phyloP scores from a whole-genome alignment of 2,329 filamentous ascomycete genomes.

The Hyphodiscus sp. region DNA sequence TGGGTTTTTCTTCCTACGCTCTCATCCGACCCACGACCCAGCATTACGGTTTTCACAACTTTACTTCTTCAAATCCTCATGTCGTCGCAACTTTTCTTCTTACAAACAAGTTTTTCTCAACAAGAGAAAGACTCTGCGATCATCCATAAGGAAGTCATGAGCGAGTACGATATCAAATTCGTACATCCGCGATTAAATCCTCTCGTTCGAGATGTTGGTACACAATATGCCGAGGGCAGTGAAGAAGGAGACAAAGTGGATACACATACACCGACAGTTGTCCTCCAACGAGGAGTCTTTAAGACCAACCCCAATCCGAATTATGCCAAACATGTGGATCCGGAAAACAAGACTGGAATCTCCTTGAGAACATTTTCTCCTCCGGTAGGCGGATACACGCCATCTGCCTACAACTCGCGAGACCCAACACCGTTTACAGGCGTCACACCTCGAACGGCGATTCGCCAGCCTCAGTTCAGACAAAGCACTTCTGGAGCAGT shows the following conservation, averaged over 20 bases:
- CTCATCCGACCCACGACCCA: constrained; percentile 70
- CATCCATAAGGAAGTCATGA: constrained; percentile 85
- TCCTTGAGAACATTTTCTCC: constrained; percentile 30
- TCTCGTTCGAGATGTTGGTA: constrained; percentile 69
- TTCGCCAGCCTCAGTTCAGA: constrained; percentile 48
- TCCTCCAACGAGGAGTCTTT: constrained; percentile 66
- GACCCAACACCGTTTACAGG: constrained; percentile 33
- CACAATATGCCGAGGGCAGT: constrained; percentile 54
- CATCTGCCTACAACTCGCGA: constrained; percentile 23
- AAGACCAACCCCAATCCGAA: constrained; percentile 77
- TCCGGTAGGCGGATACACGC: constrained; percentile 18
- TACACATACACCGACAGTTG: constrained; percentile 52
- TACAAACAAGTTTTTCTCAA: constrained; percentile 70
- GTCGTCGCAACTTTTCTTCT: constrained; percentile 67
- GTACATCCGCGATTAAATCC: constrained; percentile 87
- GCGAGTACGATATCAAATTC: constrained; percentile 94
- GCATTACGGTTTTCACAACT: constrained; percentile 77
- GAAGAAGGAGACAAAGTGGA: constrained; percentile 41
- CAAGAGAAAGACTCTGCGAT: constrained; percentile 79
- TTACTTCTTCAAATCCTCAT: constrained; percentile 70
- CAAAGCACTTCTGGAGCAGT: constrained; percentile 32
- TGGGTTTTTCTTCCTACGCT: constrained; percentile 78
- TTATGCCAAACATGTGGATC: constrained; percentile 66
- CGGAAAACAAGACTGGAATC: constrained; percentile 42
- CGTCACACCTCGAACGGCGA: constrained; percentile 35